These are phyloP conservation scores for Picea abies DNA, from an alignment of 83 land plant genomes.

Conservation along the genomic window DNA sequence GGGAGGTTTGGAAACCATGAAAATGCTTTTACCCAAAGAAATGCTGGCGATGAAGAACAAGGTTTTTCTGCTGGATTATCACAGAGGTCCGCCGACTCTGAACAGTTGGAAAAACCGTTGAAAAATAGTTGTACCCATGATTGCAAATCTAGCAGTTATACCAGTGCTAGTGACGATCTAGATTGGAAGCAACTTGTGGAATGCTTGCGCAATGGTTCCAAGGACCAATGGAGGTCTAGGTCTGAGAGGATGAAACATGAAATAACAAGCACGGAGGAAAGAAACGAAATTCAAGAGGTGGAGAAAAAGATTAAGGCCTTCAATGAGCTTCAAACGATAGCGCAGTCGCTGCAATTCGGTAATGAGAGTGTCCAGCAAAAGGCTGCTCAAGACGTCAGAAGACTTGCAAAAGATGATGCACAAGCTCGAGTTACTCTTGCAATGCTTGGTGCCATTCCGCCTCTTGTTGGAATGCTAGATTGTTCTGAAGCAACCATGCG, in stretches of 20 bases:
- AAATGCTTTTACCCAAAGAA: background rate
- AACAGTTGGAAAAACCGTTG: background rate
- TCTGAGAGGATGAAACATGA: constrained; percentile 19
- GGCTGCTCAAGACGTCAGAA: constrained; percentile 56
- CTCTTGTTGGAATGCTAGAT: constrained; percentile 70
- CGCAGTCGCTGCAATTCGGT: constrained; percentile 32
- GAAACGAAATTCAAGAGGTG: background rate
- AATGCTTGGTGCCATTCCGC: constrained; percentile 83
- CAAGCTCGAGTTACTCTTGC: constrained; percentile 69
- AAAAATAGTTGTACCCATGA: no score
- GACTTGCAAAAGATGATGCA: constrained; percentile 55
- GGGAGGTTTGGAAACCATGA: background rate
- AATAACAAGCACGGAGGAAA: constrained; percentile 4
- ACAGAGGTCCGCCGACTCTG: background rate
- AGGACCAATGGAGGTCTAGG: constrained; percentile 19
- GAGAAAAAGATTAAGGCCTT: constrained; percentile 43
- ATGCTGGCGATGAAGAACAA: background rate
- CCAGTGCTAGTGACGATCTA: constrained; percentile 6
- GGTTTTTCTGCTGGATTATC: background rate
- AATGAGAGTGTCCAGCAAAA: constrained; percentile 15
- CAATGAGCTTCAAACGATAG: constrained; percentile 52
- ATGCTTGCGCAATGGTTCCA: constrained; percentile 31
- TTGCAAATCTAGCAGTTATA: background rate
- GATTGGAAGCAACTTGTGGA: constrained; percentile 52
- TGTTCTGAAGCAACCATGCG: constrained; percentile 26